Evolutionary conservation across 164 flowering plant species (phyloP).

Genomic region (Tinospora cordifolia): DNA sequence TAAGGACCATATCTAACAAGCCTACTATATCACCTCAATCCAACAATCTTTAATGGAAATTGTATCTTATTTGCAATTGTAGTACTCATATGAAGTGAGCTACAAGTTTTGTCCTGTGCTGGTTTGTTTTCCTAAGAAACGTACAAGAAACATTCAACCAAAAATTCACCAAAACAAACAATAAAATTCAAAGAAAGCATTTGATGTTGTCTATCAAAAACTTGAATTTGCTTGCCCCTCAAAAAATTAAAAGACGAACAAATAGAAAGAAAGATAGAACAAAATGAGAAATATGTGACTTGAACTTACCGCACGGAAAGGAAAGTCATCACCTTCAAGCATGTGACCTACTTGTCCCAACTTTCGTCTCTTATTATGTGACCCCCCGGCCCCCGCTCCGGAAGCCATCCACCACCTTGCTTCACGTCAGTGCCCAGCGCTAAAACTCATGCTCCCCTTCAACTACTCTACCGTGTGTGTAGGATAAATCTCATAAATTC

Average conservation of each 20-base stretch:
- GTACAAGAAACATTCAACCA: neutral
- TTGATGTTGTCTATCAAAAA: neutral
- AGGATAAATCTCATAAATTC: no score
- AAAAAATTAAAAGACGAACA: neutral
- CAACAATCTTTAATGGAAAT: constrained; percentile 21
- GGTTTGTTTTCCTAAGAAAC: constrained; percentile 45
- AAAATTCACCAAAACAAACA: neutral
- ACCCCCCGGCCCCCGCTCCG: no score
- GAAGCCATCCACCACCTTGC: no score
- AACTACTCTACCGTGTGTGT: no score
- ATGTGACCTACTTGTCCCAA: constrained; percentile 87
- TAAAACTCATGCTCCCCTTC: no score
- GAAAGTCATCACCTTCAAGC: constrained; percentile 85
- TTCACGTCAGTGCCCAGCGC: no score
- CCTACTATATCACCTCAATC: constrained; percentile 14
- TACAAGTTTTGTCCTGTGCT: constrained; percentile 30
- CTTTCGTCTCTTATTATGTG: constrained; percentile 62
- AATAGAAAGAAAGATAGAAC: neutral
- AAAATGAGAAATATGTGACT: neutral
- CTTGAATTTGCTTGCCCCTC: neutral
- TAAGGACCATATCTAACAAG: constrained; percentile 1
- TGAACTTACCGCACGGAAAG: constrained; percentile 52
- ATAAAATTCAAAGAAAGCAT: neutral
- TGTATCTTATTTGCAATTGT: constrained; percentile 14
- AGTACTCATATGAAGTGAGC: constrained; percentile 8